Evolutionary conservation across 2,329 filamentous ascomycete species (phyloP), one percentile per base, ranked within the genome.

Genomic region (Cladophialophora chaetospira): DNA sequence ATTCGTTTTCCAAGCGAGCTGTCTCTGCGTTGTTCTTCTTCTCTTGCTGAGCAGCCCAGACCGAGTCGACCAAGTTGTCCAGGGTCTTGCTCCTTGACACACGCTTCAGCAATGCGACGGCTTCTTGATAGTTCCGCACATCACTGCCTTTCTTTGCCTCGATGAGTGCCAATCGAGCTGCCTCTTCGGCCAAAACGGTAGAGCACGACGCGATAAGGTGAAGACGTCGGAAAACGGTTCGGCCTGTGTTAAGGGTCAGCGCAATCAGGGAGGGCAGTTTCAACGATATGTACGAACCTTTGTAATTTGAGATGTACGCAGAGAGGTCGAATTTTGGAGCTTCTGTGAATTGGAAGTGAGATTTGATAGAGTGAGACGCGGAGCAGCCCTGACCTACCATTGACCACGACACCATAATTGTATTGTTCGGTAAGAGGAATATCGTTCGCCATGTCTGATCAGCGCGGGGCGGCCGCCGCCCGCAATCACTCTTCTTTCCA

Each of bases 251-350:
- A 52, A n/a, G n/a, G 5, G 3, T 19, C 19, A 21, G 26, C 26
- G 11, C 4, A 42, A 35, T 15, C 21, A 28, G 15, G 42, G 40
- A 8, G 28, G 6, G n/a, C 15, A 28, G 31, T 21, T 21, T 5
- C 9, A 19, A n/a, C 26, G 11, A 15, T 21, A 8, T 50, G 4
- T 64, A 15, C 76, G 43, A 75, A 92, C 92, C 91, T 70, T 79
- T 81, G 73, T 97, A 99, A 70, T 97, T 96, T 64, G 87, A 82
- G 47, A 96, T 88, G 73, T 97, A 97, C 33, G 88, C 84, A 60
- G 97, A 91, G 38, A 99, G 82, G 67, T 97, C 94, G 65, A 97
- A 87, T 70, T 93, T 96, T 8, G 93, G 92, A 5, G 83, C 74
- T 45, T 91, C 89, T 93, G 40, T 44, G 23, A 19, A 36, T 35